phyloP scores from a whole-genome alignment of 2,329 filamentous ascomycete species.

The Trichoderma sp. region DNA sequence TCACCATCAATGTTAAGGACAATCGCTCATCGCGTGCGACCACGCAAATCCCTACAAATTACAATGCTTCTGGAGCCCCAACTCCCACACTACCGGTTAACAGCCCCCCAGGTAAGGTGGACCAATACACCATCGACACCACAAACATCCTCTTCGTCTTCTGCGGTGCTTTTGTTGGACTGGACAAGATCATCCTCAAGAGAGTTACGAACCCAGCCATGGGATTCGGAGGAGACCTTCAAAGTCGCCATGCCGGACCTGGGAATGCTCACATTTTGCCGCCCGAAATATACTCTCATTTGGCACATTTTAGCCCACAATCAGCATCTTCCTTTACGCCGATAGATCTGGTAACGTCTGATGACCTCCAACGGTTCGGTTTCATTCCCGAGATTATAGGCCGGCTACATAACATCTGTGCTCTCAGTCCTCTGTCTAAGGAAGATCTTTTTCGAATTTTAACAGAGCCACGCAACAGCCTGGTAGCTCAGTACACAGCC shows the following conservation, averaged over 20 bases:
- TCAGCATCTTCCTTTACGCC: conserved; percentile 53
- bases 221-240: conserved; percentile 86
- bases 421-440: conserved; percentile 74
- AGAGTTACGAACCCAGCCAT: conserved; percentile 85
- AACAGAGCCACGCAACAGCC: conserved; percentile 86
- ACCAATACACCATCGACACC: conserved; percentile 79
- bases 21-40: conserved; percentile 63
- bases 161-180: conserved; percentile 89
- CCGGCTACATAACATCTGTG: conserved; percentile 88
- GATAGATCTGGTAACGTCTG: conserved; percentile 73
- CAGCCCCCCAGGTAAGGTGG: conserved; percentile 56
- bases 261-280: conserved; percentile 64
- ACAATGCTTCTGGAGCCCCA: conserved; percentile 49
- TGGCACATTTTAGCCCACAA: conserved; percentile 56
- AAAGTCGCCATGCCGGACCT: conserved; percentile 55
- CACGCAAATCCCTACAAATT: conserved; percentile 58
- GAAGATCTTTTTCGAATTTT: conserved; percentile 79
- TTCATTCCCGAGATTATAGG: conserved; percentile 96
- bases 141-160: conserved; percentile 98
- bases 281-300: conserved; percentile 60
- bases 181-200: conserved; percentile 84
- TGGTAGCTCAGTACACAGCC: conserved; percentile 85
- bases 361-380: conserved; percentile 81
- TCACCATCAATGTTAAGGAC: conserved; percentile 88
- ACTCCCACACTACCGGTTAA: conserved; percentile 51